Evolutionary conservation across 208 protist genomes (phyloP).

Genomic region (Wallacemonas sp.): DNA sequence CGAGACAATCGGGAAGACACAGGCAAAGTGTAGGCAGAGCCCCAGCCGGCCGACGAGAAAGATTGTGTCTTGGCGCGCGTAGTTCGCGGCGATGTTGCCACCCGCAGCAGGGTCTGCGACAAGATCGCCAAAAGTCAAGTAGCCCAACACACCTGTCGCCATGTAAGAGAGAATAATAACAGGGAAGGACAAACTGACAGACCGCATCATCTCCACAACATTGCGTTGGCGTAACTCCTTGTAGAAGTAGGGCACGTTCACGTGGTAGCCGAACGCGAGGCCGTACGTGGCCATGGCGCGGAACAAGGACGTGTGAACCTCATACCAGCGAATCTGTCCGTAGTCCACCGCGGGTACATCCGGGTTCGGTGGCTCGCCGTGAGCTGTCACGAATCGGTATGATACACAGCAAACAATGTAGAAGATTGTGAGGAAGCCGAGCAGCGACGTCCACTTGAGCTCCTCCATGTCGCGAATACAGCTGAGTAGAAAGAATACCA

Average conservation of each 20-base stretch:
- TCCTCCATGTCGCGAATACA: slow-evolving; percentile 82
- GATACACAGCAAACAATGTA: slow-evolving; percentile 71
- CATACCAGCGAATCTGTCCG: slow-evolving; percentile 43
- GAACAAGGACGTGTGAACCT: slow-evolving; percentile 33
- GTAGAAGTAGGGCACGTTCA: slow-evolving; percentile 82
- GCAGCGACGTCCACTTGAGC: slow-evolving; percentile 79
- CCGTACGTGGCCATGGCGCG: slow-evolving; percentile 57
- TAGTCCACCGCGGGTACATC: slow-evolving; percentile 6
- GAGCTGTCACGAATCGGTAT: slow-evolving; percentile 59
- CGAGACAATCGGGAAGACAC: slow-evolving; percentile 79
- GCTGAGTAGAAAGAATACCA: slow-evolving; percentile 72
- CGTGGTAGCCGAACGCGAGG: slow-evolving; percentile 72
- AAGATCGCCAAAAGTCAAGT: slow-evolving; percentile 66
- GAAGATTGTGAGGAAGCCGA: slow-evolving; percentile 83
- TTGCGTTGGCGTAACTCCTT: slow-evolving; percentile 60
- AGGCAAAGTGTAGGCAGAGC: slow-evolving; percentile 83
- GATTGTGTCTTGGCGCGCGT: slow-evolving; percentile 43
- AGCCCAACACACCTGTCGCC: slow-evolving; percentile 58
- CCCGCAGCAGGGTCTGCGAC: slow-evolving; percentile 31
- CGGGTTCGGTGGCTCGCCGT: slow-evolving; percentile 30
- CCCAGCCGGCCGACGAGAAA: slow-evolving; percentile 75
- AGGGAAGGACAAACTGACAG: slow-evolving; percentile 56
- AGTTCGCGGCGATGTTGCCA: slow-evolving; percentile 75
- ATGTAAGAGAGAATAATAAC: slow-evolving; percentile 66
- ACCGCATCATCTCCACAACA: slow-evolving; percentile 59